Evolutionary conservation across 2,329 filamentous ascomycete species (phyloP), one percentile per base, ranked within the genome.

Genomic region (Sclerotinia glacialis): DNA sequence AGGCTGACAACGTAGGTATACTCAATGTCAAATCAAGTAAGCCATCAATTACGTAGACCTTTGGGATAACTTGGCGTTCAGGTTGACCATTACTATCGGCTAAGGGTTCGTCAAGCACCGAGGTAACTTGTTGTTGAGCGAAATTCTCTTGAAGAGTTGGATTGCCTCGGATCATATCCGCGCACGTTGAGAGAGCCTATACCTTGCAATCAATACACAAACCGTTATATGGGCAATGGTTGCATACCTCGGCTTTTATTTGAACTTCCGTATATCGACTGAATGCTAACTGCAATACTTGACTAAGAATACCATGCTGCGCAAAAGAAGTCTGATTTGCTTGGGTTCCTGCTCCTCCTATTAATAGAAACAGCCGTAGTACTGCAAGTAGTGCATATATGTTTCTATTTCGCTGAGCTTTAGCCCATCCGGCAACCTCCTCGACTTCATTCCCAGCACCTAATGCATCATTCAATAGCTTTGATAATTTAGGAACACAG

Each of bases 21-120:
- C 88, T 88, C 11, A 99, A 81, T 0, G 90, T 88, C 53, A 97
- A 80, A 72, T 97, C 92, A 58, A 99, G 82, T 23, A 99, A 82
- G 1, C 92, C 95, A 77, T 98, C 94, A 73, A 99, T 97, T 40
- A 99, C 92, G 78, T 96, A 97, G 44, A 94, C 87, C 66, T 85
- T 85, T 18, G 83, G 79, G 12, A 82, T 77, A n/a, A 82, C 83
- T 68, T 86, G 86, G 69, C 76, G 79, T 52, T 76, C 72, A 28
- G 76, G 73, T 55, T 81, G 78, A 42, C 79, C 81, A 67, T 80
- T 79, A 66, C 70, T 72, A 70, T 64, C 73, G 49, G 52, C 75
- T 59, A 71, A 72, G 12, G 75, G 71, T 55, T 76, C 72, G 44
- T 82, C 80, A 56, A 86, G 75, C 12, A 89, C 83, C 37, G 86